Conservation (phyloP, 2,329 filamentous ascomycete species). For the Aaosphaeria arxii region DNA sequence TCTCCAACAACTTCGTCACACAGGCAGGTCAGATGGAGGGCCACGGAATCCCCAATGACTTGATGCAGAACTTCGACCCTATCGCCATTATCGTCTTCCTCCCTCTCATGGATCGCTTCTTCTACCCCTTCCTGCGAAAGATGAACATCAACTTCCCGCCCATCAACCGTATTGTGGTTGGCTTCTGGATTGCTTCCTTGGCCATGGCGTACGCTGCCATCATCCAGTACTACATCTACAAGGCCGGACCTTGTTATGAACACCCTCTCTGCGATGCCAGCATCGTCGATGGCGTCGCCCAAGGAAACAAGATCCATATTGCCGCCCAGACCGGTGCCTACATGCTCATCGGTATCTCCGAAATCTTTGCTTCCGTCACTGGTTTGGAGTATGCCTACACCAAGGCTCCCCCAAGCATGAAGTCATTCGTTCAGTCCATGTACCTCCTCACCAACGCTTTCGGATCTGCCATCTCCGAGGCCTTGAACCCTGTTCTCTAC, state of each 20-base stretch:
- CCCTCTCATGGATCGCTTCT: conserved; percentile 41
- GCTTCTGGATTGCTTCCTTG: conserved; percentile 51
- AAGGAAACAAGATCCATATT: conserved; percentile 39
- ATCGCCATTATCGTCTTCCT: conserved; percentile 48
- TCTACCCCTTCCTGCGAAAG: conserved; percentile 44
- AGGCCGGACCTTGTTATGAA: conserved; percentile 51
- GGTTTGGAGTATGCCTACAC: conserved; percentile 50
- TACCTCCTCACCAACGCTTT: conserved; percentile 61
- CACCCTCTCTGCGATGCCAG: conserved; percentile 33
- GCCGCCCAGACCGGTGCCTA: conserved; percentile 47
- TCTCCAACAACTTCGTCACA: conserved; percentile 46
- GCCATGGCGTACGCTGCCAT: conserved; percentile 56
- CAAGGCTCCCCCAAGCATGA: conserved; percentile 47
- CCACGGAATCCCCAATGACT: conserved; percentile 47
- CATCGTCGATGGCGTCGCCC: conserved; percentile 20
- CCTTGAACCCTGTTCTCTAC: conserved; percentile 58
- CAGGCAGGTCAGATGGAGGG: conserved; percentile 44
- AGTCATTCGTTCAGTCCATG: conserved; percentile 51
- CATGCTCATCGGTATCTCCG: conserved; percentile 46
- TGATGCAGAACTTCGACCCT: conserved; percentile 49
- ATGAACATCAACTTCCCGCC: conserved; percentile 44
- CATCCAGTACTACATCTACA: conserved; percentile 58
- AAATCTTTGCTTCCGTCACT: conserved; percentile 49
- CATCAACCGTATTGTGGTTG: conserved; percentile 54
- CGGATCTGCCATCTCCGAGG: conserved; percentile 61